Evolutionary conservation across 805 yeast genomes (phyloP), one percentile per base, ranked within the genome.

Genomic region (Cyberlindnera sargentensis): DNA sequence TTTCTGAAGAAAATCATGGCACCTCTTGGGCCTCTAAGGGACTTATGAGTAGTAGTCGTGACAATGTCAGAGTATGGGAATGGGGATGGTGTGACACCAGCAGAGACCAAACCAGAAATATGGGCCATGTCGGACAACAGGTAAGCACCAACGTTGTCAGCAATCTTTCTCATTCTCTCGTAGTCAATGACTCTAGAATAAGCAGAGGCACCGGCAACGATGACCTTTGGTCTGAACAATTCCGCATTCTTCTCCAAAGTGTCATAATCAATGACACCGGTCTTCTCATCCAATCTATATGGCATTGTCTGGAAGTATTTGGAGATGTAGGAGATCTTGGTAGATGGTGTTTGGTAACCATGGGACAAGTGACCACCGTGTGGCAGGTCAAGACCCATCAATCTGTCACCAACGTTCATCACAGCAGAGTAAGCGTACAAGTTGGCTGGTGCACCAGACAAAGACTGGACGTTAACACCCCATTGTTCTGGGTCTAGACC

Each of bases 301-400:
- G 99, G 99, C 97, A 91, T 90, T 42, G 96, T 89, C 69, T 88
- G 93, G 71, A 91, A 91, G 70, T 91, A 91, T 58, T 88, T 91
- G 42, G 97, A 89, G 54, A 91, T 82, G 61, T 78, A 86, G 34
- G 95, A 86, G 61, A 91, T 90, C 73, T 90, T 90, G 60, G 90
- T 83, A 50, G 85, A 70, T 48, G 84, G 81, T 42, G 96, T 86
- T 72, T 89, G 96, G 71, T 91, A 91, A 56, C 99, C 99, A 64
- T 91, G 99, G 36, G 95, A 85, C 64, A 91, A 77, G 66, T 91
- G 99, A 53, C 99, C 99, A 58, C 99, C 99, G 60, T 91, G 97
- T 48, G 99, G 98, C 62, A 91, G 77, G 65, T 91, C 98, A 51
- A 91, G 77, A 57, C 99, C 99, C 99, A 91, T 91, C 52, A 91